Conservation (phyloP, 768 basidiomycete species). For the Boletales sp. region DNA sequence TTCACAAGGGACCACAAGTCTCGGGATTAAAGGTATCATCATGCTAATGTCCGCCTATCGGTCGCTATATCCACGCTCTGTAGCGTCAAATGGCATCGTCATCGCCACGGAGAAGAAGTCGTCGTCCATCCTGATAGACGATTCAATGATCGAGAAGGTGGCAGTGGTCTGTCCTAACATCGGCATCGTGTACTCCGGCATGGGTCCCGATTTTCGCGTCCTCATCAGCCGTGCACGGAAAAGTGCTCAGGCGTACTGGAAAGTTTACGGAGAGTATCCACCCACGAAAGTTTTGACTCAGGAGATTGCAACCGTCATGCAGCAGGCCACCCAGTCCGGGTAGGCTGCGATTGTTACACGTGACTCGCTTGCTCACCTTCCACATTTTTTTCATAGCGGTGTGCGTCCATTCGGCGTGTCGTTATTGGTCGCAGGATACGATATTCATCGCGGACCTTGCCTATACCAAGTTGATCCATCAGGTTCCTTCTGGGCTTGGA, state of each 20-base stretch:
- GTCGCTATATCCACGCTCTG: slow-evolving; percentile 11
- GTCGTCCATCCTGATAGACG: slow-evolving; percentile 95
- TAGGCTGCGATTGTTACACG: slow-evolving; percentile 39
- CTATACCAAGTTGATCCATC: slow-evolving; percentile 99
- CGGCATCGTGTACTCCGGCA: slow-evolving; percentile 98
- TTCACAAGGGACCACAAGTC: slow-evolving; percentile 90
- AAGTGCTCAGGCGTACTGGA: slow-evolving; percentile 99
- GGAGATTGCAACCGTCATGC: slow-evolving; percentile 98
- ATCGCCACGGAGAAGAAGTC: slow-evolving; percentile 99
- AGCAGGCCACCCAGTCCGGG: slow-evolving; percentile 99
- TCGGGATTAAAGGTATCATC: slow-evolving; percentile 91
- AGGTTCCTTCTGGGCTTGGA: slow-evolving; percentile 99
- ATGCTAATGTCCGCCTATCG: slow-evolving; percentile 24
- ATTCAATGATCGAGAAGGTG: slow-evolving; percentile 97
- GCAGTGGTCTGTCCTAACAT: slow-evolving; percentile 98
- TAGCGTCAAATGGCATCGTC: slow-evolving; percentile 98
- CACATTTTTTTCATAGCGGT: slow-evolving; percentile 61
- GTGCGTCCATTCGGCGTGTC: slow-evolving; percentile 99
- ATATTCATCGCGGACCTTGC: slow-evolving; percentile 89
- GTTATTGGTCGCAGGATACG: slow-evolving; percentile 95
- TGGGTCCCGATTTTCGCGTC: slow-evolving; percentile 98
- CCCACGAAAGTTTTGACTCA: slow-evolving; percentile 94
- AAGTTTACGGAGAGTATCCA: slow-evolving; percentile 97
- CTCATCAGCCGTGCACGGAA: slow-evolving; percentile 93
- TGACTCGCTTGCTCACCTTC: slow-evolving; percentile 26